These are phyloP conservation scores for Stagonosporopsis vannaccii DNA, from an alignment of 2,329 filamentous ascomycete genomes.

Conservation along the genomic window DNA sequence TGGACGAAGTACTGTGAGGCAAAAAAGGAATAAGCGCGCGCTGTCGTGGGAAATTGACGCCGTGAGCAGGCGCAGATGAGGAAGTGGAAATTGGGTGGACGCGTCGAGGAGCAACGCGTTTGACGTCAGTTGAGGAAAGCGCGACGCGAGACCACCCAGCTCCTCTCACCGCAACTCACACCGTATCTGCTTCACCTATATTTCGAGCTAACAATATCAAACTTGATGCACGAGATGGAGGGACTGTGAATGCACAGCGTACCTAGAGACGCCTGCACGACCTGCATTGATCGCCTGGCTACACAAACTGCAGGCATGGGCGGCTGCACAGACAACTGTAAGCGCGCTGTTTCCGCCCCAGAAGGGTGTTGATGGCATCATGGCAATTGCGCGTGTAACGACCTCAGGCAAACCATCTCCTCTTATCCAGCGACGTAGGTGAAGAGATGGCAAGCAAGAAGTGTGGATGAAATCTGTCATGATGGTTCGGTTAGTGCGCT, in stretches of 20 bases:
- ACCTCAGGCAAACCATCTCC: background rate
- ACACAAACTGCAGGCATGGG: background rate
- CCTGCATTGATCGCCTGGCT: background rate
- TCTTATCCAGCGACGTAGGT: background rate
- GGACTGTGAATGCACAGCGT: background rate
- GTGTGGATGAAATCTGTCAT: background rate
- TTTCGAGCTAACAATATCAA: constrained; percentile 1
- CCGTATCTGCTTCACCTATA: constrained; percentile 4
- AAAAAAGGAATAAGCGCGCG: constrained; percentile 10
- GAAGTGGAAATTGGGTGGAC: constrained; percentile 16
- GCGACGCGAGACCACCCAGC: constrained; percentile 23
- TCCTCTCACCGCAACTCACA: constrained; percentile 17
- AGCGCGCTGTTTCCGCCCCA: background rate
- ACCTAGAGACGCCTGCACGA: background rate
- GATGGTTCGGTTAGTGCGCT: constrained; percentile 3
- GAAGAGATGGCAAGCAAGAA: background rate
- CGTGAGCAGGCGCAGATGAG: constrained; percentile 15
- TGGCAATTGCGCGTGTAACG: background rate
- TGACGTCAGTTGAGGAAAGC: constrained; percentile 28
- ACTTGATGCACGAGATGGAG: background rate
- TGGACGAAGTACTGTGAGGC: background rate
- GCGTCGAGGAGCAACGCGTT: constrained; percentile 18
- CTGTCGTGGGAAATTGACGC: constrained; percentile 14
- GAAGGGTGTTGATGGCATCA: background rate
- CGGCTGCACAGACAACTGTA: background rate